Evolutionary conservation across 805 yeast species (phyloP), one percentile per base, ranked within the genome.

Genomic region (Suhomyces tanzawaensis): DNA sequence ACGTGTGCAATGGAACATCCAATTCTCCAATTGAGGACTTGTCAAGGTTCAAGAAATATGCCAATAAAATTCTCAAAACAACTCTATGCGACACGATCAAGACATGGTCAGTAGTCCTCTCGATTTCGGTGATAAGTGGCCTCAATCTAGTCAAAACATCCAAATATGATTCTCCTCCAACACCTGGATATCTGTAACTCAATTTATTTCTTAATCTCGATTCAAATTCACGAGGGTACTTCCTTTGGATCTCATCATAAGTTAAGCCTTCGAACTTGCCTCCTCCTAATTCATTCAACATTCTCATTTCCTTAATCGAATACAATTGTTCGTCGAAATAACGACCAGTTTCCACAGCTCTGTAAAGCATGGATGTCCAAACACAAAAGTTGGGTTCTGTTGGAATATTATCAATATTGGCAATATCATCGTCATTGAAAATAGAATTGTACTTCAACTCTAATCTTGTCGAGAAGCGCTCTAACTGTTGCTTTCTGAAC

Each of bases 241-340:
- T 65, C 8, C 62, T 65, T 57, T 82, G 85, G 46, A 91, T 90
- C 49, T 91, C 95, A 37, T 80, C 82, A 55, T 93, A 91, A 0
- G 98, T 90, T 82, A 90, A 71, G 3, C 96, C 96, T 50, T 91
- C 98, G 52, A 82, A 87, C 45, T 78, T 78, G 7, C 99, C 99
- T 0, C 96, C 95, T 37, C 95, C 95, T 24, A 91, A 70, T 62
- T 91, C 99, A 60, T 91, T 88, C 47, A 91, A 72, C 93, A 90
- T 85, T 49, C 95, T 72, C 87, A 89, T 84, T 57, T 89, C 88
- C 62, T 91, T 89, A 36, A 87, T 62, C 41, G 85, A 85, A 58
- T 76, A 90, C 24, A 71, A 67, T 26, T 74, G 81, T 39, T 87
- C 95, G 45, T 86, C 77, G 57, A 91, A 88, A 46, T 71, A 73